Evolutionary conservation across 306 rosid species (phyloP).

Genomic region (Crotalaria pallida): DNA sequence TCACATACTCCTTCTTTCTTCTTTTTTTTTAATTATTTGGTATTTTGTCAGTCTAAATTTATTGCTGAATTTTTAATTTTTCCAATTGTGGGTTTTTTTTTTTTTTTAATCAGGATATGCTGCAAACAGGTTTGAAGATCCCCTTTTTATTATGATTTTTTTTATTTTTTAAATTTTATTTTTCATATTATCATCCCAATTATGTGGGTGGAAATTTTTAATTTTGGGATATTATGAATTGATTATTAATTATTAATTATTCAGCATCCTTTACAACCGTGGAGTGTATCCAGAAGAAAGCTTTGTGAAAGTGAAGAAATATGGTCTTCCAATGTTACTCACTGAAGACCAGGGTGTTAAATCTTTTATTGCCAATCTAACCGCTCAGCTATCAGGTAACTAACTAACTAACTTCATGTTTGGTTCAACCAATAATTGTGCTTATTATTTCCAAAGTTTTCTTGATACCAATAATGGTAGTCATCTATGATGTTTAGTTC

Average conservation of each 20-base stretch:
- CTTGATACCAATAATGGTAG: too few species aligned
- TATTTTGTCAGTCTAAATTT: neutral
- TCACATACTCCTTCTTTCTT: neutral
- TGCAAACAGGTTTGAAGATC: slow-evolving; percentile 72
- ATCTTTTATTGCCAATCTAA: slow-evolving; percentile 61
- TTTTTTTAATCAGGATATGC: slow-evolving; percentile 72
- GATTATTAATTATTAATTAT: neutral
- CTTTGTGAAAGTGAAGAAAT: slow-evolving; percentile 86
- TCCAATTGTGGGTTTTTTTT: too few species aligned
- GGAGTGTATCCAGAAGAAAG: slow-evolving; percentile 97
- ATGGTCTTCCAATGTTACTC: slow-evolving; percentile 93
- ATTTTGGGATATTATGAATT: neutral
- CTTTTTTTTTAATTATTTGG: neutral
- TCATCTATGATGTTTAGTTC: too few species aligned
- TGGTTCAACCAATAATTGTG: too few species aligned
- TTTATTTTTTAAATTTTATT: neutral
- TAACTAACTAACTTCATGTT: neutral
- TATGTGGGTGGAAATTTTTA: neutral
- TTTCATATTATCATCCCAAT: neutral
- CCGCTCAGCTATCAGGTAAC: slow-evolving; percentile 84
- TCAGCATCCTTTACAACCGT: slow-evolving; percentile 77
- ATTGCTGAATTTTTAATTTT: neutral
- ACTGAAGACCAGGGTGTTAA: slow-evolving; percentile 92
- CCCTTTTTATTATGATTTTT: neutral
- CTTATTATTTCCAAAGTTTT: too few species aligned